phyloP scores from a whole-genome alignment of 805 yeast genomes.

The Zygosaccharomyces bisporus region DNA sequence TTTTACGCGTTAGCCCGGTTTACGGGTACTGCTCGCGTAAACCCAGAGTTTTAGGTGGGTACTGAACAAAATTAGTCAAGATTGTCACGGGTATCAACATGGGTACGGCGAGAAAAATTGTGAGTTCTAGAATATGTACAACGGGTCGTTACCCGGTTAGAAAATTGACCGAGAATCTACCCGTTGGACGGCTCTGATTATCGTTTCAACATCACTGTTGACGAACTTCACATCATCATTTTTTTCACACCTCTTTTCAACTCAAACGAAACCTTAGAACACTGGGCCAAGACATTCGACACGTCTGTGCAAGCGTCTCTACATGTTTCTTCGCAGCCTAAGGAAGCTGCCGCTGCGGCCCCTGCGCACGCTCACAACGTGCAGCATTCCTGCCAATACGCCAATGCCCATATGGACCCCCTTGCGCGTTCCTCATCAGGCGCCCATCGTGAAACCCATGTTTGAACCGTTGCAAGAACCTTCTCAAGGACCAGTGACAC shows the following conservation, averaged over 20 bases:
- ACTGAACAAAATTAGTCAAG: too few species aligned
- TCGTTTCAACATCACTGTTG: neutral
- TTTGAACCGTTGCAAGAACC: conserved; percentile 4
- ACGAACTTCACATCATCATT: neutral
- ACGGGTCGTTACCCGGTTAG: too few species aligned
- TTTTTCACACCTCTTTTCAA: neutral
- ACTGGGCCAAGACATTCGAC: neutral
- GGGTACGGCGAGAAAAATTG: too few species aligned
- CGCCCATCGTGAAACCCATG: conserved; percentile 2
- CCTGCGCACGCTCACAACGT: conserved; percentile 4
- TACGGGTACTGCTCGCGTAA: too few species aligned
- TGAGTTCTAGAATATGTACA: too few species aligned
- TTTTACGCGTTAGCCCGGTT: too few species aligned
- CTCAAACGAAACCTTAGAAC: neutral
- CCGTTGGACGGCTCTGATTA: neutral
- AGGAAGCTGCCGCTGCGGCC: conserved; percentile 10
- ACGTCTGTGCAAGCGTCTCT: neutral
- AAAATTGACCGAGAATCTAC: too few species aligned
- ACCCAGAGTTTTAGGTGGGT: too few species aligned
- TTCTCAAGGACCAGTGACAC: neutral
- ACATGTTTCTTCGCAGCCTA: conserved; percentile 13
- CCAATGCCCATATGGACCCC: neutral
- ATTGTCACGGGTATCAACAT: too few species aligned
- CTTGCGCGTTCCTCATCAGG: neutral
- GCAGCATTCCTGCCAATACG: neutral